These are phyloP conservation scores for Sporothrix mexicana DNA, from an alignment of 2,329 filamentous ascomycete genomes.

Conservation along the genomic window DNA sequence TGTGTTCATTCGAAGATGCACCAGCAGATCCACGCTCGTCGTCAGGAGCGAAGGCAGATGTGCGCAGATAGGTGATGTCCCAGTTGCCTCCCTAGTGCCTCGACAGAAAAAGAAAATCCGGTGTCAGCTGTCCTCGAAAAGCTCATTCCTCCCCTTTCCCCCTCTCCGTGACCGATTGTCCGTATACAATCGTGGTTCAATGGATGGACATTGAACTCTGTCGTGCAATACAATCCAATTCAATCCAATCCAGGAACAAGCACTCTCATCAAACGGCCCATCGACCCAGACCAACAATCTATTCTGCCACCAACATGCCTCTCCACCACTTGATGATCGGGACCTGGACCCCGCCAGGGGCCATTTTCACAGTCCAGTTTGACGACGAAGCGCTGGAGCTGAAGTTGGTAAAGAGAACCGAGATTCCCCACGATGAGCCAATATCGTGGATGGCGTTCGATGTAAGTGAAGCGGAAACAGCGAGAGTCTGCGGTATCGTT, in stretches of 20 bases:
- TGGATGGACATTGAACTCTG: no score
- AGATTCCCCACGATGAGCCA: slow-evolving; percentile 81
- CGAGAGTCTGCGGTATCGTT: neutral
- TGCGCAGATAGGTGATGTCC: no score
- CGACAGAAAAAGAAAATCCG: neutral
- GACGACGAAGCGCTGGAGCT: slow-evolving; percentile 80
- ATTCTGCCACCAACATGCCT: slow-evolving; percentile 62
- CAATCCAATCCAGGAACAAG: no score
- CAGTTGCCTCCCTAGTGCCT: no score
- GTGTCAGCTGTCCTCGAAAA: no score
- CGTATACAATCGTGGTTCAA: neutral
- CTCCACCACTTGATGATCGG: slow-evolving; percentile 88
- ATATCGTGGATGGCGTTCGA: slow-evolving; percentile 95
- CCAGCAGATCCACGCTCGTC: neutral
- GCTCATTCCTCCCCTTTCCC: no score
- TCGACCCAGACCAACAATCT: neutral
- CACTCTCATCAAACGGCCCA: no score
- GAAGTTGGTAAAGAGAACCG: slow-evolving; percentile 77
- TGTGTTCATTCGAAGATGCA: no score
- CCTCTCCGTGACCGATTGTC: neutral
- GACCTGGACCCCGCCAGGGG: slow-evolving; percentile 87
- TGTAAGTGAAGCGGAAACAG: slow-evolving; percentile 54
- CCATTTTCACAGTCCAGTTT: slow-evolving; percentile 88
- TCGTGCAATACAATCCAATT: no score
- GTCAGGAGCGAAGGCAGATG: slow-evolving; percentile 1